phyloP scores from a whole-genome alignment of 768 basidiomycete species.

The Suillus subaureus region DNA sequence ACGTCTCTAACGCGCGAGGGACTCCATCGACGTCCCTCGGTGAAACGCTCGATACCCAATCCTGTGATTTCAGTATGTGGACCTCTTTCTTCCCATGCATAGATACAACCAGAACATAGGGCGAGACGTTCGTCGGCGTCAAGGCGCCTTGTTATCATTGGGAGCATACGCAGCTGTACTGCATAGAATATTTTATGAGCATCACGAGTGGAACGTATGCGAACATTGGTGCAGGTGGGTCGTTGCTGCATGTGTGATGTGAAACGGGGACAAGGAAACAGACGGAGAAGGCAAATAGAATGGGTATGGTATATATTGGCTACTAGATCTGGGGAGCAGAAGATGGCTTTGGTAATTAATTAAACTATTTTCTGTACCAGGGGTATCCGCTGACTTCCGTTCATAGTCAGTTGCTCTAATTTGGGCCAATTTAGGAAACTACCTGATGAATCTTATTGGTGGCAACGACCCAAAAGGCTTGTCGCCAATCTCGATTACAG shows the following conservation, averaged over 20 bases:
- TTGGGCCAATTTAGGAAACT: conserved; percentile 30
- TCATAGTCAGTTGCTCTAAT: conserved; percentile 28
- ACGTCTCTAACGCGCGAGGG: conserved; percentile 84
- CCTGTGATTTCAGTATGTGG: conserved; percentile 76
- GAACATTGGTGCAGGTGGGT: conserved; percentile 71
- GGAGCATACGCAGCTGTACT: conserved; percentile 60
- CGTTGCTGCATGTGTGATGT: conserved; percentile 54
- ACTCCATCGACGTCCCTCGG: conserved; percentile 82
- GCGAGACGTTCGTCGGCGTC: conserved; percentile 75
- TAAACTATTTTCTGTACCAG: conserved; percentile 34
- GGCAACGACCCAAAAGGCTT: conserved; percentile 41
- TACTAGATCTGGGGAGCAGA: conserved; percentile 34
- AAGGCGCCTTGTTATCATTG: conserved; percentile 75
- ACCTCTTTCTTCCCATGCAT: conserved; percentile 75
- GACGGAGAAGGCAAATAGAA: conserved; percentile 19
- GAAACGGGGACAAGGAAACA: conserved; percentile 14
- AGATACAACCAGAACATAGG: conserved; percentile 46
- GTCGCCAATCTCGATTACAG: conserved; percentile 46
- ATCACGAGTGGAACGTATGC: conserved; percentile 76
- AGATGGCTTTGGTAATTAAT: conserved; percentile 40
- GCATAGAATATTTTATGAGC: conserved; percentile 83
- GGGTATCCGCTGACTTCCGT: conserved; percentile 19
- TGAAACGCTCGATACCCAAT: conserved; percentile 82
- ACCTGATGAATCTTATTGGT: conserved; percentile 38
- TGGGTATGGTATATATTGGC: conserved; percentile 31